Conservation (phyloP, 805 yeast genomes). For the Ogataea glucozyma region DNA sequence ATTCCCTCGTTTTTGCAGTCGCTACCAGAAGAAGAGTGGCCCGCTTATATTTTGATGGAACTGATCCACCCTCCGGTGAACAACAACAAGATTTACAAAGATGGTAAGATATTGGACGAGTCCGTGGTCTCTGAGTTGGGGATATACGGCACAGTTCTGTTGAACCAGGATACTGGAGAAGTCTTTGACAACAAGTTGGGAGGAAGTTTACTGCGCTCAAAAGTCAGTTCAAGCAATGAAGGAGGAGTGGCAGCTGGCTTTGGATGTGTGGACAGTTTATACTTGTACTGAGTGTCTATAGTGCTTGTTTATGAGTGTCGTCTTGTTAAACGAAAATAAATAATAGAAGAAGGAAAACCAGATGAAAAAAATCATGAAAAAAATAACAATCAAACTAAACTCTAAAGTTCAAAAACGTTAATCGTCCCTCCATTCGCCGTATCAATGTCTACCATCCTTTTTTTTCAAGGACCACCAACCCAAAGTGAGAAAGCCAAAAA, state of each 20-base stretch:
- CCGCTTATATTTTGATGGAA: conserved; percentile 92
- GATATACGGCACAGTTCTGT: conserved; percentile 78
- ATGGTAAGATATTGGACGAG: conserved; percentile 62
- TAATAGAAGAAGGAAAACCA: conserved; percentile 1
- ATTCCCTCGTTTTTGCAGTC: conserved; percentile 71
- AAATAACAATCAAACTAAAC: background rate
- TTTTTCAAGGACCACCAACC: conserved; percentile 38
- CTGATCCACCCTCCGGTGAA: conserved; percentile 75
- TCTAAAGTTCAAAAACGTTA: background rate
- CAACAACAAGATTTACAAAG: conserved; percentile 69
- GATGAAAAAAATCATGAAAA: background rate
- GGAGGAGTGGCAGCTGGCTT: conserved; percentile 99
- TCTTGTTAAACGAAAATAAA: background rate
- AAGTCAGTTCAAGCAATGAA: conserved; percentile 83
- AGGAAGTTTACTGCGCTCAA: conserved; percentile 88
- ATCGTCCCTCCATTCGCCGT: too few relatives aligned
- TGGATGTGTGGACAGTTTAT: conserved; percentile 90
- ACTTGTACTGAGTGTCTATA: conserved; percentile 44
- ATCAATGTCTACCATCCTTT: conserved; percentile 23
- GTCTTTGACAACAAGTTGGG: conserved; percentile 64
- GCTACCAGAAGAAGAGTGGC: conserved; percentile 74
- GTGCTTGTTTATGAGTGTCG: too few relatives aligned
- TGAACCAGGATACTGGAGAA: conserved; percentile 62
- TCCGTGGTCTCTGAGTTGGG: conserved; percentile 90
- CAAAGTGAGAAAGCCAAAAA: conserved; percentile 28